These are phyloP conservation scores for Eutypella sp. DNA, from an alignment of 2,329 filamentous ascomycete genomes.

Conservation along the genomic window DNA sequence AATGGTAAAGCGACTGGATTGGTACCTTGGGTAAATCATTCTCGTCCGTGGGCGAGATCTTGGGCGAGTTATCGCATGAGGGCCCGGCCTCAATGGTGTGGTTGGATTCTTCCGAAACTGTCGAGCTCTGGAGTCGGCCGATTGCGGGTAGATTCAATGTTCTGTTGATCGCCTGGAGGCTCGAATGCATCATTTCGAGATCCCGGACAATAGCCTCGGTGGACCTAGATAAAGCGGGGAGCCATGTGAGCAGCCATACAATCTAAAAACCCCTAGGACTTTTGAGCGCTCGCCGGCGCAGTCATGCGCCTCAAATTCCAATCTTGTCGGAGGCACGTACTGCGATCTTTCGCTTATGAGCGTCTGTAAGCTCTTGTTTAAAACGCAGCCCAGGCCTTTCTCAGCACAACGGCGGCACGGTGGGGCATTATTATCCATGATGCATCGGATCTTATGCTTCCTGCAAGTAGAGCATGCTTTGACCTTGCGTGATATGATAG, in stretches of 20 bases:
- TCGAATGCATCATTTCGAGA: slow-evolving; percentile 15
- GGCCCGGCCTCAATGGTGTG: slow-evolving; percentile 10
- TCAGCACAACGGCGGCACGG: slow-evolving; percentile 34
- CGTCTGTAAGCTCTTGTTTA: slow-evolving; percentile 37
- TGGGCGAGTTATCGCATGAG: slow-evolving; percentile 21
- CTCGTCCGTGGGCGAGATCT: slow-evolving; percentile 22
- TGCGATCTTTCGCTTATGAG: slow-evolving; percentile 37
- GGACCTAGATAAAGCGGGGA: slow-evolving; percentile 10
- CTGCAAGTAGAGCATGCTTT: slow-evolving; percentile 34
- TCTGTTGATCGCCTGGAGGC: slow-evolving; percentile 14
- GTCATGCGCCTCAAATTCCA: neutral
- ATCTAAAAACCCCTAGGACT: slow-evolving; percentile 1
- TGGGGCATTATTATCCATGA: slow-evolving; percentile 36
- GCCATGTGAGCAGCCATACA: neutral
- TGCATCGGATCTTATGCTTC: slow-evolving; percentile 39
- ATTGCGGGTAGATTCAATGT: slow-evolving; percentile 13
- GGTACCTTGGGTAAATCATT: slow-evolving; percentile 32
- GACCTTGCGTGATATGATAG: slow-evolving; percentile 11
- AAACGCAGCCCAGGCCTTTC: slow-evolving; percentile 31
- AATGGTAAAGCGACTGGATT: slow-evolving; percentile 34
- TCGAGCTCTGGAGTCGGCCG: slow-evolving; percentile 11
- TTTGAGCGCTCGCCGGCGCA: neutral
- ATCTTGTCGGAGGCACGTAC: slow-evolving; percentile 16
- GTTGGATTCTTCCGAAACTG: slow-evolving; percentile 9
- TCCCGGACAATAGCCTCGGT: slow-evolving; percentile 15